Base-by-base conservation (phyloP, 1,139 yeast genomes). In the Saccharomyces hybrid region DNA sequence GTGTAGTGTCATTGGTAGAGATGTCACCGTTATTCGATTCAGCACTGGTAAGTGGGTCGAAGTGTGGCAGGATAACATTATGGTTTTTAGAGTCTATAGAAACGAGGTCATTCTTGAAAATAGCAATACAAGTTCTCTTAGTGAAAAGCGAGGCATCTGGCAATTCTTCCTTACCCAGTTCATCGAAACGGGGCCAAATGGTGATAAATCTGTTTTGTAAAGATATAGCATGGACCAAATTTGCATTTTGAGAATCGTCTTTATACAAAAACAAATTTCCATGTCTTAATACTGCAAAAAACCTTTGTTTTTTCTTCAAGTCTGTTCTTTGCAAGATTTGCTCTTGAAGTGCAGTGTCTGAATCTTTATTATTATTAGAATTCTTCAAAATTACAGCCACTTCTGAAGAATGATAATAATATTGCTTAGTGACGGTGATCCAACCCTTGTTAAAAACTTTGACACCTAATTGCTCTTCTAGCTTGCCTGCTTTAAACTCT, bases 251-350 rank as follows among this genome's bases (percentile, higher is more conserved):
- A 2, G 63, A 46, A 42, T 85, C 85, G 62, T 85, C 88, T 59
- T 82, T 82, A 71, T 88, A 91, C 11, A 93, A 73, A 64, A 91
- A 88, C 54, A 93, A 71, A 64, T 90, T 90, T 0, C 97, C 96
- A 64, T 90, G 96, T 60, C 85, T 85, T 54, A 86, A 70, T 0
- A 85, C 82, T 1, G 85, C 90, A 66, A 73, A 85, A 61, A 81
- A 85, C 47, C 83, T 73, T 64, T 84, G 87, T 61, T 82, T 85
- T 51, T 70, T 73, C 52, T 71, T 60, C 48, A 66, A 54, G 55
- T 70, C 66, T 14, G 63, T 61, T 48, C 66, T 55, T 28, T 60
- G 60, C 6, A 64, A 57, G n/a, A 62, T 49, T 5, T 58, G 57
- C 23, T 55, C 60, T 5, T 55, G 42, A n/a, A 57, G 52, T 14